A percentile compares a stretch with the other conserved stretches of the same genome.
Evolutionary conservation across 225 moss, liverwort and hornwort genomes (phyloP).

Genomic region (Takakia lepidozioides): DNA sequence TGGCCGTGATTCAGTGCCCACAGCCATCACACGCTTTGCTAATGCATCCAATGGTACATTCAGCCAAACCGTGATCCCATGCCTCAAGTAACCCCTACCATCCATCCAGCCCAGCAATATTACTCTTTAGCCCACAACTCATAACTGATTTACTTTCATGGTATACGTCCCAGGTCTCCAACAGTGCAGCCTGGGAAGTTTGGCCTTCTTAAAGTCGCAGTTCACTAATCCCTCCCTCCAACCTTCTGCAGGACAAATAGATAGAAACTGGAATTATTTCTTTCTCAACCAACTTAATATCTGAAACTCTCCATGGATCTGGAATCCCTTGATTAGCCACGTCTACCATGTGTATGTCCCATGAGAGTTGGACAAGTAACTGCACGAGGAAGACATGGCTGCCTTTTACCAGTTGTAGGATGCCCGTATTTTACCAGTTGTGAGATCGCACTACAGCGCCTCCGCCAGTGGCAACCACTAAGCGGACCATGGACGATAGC

Average conservation of each 20-base stretch:
- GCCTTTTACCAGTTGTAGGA: too few species aligned
- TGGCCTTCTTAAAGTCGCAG: too few species aligned
- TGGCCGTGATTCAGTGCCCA: conserved; percentile 72
- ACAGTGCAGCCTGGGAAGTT: too few species aligned
- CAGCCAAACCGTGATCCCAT: conserved; percentile 79
- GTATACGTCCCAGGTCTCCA: too few species aligned
- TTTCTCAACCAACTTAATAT: too few species aligned
- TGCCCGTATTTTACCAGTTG: conserved; percentile 94
- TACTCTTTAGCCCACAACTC: not conserved
- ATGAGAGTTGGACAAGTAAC: too few species aligned
- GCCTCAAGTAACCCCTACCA: conserved; percentile 70
- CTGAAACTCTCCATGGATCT: too few species aligned
- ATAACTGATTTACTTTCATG: not conserved
- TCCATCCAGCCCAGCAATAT: not conserved
- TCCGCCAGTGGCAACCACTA: conserved; percentile 93
- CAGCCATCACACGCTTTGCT: conserved; percentile 60
- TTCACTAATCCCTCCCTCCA: too few species aligned
- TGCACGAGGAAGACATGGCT: too few species aligned
- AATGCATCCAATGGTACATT: conserved; percentile 83
- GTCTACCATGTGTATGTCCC: not conserved
- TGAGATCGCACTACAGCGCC: conserved; percentile 71
- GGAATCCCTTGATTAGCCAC: too few species aligned
- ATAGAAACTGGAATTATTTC: too few species aligned
- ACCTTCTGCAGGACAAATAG: too few species aligned
- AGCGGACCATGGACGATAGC: conserved; percentile 34